Evolutionary conservation across 1,284 basidiomycete genomes (phyloP), one percentile per base, ranked within the genome.

Genomic region (Sporisorium reilianum): DNA sequence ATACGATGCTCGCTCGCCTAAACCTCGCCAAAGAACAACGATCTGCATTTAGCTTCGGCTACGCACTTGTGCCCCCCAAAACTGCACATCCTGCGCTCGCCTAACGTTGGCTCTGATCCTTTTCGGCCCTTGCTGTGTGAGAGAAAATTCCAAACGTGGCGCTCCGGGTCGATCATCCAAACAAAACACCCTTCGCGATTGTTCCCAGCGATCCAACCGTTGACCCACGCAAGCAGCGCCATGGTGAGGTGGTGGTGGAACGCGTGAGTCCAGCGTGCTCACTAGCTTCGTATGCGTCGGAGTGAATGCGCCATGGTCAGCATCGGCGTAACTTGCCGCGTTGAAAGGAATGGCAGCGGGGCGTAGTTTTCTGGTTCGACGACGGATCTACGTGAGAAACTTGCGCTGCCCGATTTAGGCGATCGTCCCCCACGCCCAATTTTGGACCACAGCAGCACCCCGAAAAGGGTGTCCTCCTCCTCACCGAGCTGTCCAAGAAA

Each of bases 321-420:
- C 9, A 28, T 30, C 28, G 46, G 26, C 26, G 46, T 20, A 16
- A 28, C 14, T 4, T 22, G n/a, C n/a, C n/a, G 9, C 16, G 26
- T 46, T 46, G 4, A n/a, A 26, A 23, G 26, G 28, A 16, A 46
- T n/a, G 9, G 11, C 36, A 32, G 51, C 44, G 46, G 45, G 59
- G 52, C 52, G 52, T 36, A 55, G 30, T 22, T 62, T 62, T 55
- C 45, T 50, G 60, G 52, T 62, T 62, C 46, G 50, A 55, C 32
- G 34, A 62, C 42, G n/a, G 40, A 62, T 62, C 53, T 62, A 62
- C 52, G 52, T 52, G 45, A 61, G 36, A 49, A 61, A 16, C 41
- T 28, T 46, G 2, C 36, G 8, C 9, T 14, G 22, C 57, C 49
- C 57, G 57, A 59, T 52, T 58, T 46, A 30, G 28, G 28, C 46